These are phyloP conservation scores for Fusarium coicis DNA, from an alignment of 2,329 filamentous ascomycete genomes.

Conservation along the genomic window DNA sequence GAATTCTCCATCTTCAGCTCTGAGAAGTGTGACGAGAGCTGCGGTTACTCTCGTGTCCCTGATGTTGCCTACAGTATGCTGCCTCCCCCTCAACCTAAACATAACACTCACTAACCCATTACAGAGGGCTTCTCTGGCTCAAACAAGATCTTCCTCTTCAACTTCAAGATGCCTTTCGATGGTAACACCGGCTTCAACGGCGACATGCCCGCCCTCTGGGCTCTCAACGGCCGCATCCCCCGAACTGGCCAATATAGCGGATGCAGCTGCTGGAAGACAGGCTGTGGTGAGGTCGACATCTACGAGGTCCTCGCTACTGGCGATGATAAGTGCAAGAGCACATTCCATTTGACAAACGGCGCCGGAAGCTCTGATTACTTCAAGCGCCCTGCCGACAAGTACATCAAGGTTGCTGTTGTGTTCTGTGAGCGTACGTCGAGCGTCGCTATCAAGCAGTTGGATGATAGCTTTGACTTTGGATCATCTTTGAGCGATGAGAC, in stretches of 20 bases:
- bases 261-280: slow-evolving; percentile 77
- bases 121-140: slow-evolving; percentile 76
- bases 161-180: slow-evolving; percentile 77
- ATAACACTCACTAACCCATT: slow-evolving; percentile 1
- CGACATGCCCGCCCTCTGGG: slow-evolving; percentile 81
- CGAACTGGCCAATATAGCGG: slow-evolving; percentile 75
- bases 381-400: slow-evolving; percentile 66
- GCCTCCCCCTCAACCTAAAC: not conserved
- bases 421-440: slow-evolving; percentile 63
- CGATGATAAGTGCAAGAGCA: slow-evolving; percentile 74
- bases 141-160: slow-evolving; percentile 78
- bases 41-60: slow-evolving; percentile 57
- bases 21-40: slow-evolving; percentile 54
- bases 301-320: slow-evolving; percentile 76
- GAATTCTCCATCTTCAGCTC: slow-evolving; percentile 61
- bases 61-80: slow-evolving; percentile 58
- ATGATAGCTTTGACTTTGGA: slow-evolving; percentile 54
- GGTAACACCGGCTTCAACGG: slow-evolving; percentile 62
- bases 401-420: slow-evolving; percentile 73
- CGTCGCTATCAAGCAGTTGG: slow-evolving; percentile 67
- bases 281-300: slow-evolving; percentile 81
- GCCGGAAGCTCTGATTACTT: slow-evolving; percentile 80
- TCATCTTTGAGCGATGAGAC: slow-evolving; percentile 52
- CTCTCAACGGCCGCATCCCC: slow-evolving; percentile 78
- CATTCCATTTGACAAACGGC: slow-evolving; percentile 71